Conservation (phyloP, 345 rosid species). For the Hibiscus syriacus region DNA sequence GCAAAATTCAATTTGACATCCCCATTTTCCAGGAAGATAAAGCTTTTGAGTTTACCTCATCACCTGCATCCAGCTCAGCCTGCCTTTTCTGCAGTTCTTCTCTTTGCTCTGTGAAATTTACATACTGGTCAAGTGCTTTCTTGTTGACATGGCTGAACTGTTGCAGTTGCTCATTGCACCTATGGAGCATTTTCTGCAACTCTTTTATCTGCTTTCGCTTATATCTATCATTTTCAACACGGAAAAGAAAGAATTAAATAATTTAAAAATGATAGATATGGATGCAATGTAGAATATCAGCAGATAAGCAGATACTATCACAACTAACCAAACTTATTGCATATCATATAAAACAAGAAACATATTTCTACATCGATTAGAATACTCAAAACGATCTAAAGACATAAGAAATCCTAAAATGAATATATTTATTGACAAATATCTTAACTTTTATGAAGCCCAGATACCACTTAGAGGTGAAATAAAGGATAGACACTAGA, state of each 20-base stretch:
- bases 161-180: conserved; percentile 78
- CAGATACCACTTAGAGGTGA: not conserved
- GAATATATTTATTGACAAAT: not conserved
- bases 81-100: conserved; percentile 94
- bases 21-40: not conserved
- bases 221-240: conserved; percentile 41
- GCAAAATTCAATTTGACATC: not conserved
- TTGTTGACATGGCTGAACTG: conserved; percentile 98
- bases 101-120: conserved; percentile 88
- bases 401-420: not conserved
- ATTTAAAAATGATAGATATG: not conserved
- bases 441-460: conserved; percentile 1
- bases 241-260: not conserved
- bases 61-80: conserved; percentile 95
- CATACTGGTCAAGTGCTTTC: conserved; percentile 93
- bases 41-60: conserved; percentile 48
- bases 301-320: not conserved
- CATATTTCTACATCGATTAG: not conserved
- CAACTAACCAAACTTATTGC: not conserved
- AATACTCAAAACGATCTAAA: not conserved
- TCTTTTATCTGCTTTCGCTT: conserved; percentile 74
- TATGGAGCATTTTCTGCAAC: conserved; percentile 84
- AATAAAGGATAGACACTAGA: not conserved
- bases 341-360: not conserved
- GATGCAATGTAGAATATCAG: not conserved